Conservation (phyloP, 129 eudicot species). For the Pseudognaphalium luteoalbum region DNA sequence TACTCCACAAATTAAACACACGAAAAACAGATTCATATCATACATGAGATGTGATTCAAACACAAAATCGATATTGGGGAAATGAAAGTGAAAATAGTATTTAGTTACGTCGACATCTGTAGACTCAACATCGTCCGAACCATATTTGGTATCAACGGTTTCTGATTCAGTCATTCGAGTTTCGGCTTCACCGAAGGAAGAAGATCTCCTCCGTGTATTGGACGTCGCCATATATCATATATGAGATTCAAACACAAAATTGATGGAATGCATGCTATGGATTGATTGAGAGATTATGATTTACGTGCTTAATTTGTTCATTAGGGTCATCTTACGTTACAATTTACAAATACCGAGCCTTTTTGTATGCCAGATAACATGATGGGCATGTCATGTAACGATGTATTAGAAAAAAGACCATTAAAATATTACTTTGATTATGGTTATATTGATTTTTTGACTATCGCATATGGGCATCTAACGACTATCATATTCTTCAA, state of each 20-base stretch:
- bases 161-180: slow-evolving; percentile 60
- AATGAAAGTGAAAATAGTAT: background rate
- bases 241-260: no score
- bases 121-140: slow-evolving; percentile 72
- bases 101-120: slow-evolving; percentile 57
- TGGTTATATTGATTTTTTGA: no score
- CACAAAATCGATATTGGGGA: slow-evolving; percentile 3
- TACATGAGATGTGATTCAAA: background rate
- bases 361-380: background rate
- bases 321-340: background rate
- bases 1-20: slow-evolving; percentile 22
- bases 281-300: slow-evolving; percentile 11
- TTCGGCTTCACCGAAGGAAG: slow-evolving; percentile 46
- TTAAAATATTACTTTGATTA: background rate
- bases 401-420: background rate
- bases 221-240: slow-evolving; percentile 43
- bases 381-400: background rate
- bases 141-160: slow-evolving; percentile 54
- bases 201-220: slow-evolving; percentile 40
- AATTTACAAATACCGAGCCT: background rate
- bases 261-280: slow-evolving; percentile 28
- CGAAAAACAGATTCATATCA: background rate
- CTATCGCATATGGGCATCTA: no score
- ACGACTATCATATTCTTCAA: no score
- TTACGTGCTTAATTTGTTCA: background rate